A percentile compares a stretch with the other conserved stretches of the same genome.
These are phyloP conservation scores for Cucumis melo DNA, from an alignment of 306 rosid species.

Conservation along the genomic window DNA sequence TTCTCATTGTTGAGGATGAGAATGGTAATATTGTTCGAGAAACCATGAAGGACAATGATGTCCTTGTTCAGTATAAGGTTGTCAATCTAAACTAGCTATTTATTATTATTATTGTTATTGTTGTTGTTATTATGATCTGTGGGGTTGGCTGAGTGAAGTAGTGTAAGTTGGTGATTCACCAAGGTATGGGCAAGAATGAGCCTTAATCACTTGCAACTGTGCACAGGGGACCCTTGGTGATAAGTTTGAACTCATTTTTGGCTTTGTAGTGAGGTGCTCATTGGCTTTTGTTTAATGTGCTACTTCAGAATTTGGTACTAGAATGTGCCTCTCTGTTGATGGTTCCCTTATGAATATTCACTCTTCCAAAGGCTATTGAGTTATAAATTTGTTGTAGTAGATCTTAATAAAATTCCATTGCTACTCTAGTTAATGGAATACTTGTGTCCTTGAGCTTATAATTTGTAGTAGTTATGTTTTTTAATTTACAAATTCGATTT, in stretches of 20 bases:
- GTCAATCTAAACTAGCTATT: neutral
- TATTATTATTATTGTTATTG: too few relatives aligned
- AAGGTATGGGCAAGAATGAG: neutral
- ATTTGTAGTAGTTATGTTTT: neutral
- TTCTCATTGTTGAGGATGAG: constrained; percentile 95
- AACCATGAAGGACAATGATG: constrained; percentile 98
- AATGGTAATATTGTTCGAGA: constrained; percentile 98
- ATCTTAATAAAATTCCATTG: neutral
- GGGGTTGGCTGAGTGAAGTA: neutral
- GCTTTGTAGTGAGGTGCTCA: neutral
- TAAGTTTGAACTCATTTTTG: neutral
- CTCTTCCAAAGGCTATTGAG: too few relatives aligned
- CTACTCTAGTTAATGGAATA: neutral
- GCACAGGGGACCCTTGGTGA: neutral
- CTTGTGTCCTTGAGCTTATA: neutral
- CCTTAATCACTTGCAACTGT: neutral
- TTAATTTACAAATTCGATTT: neutral
- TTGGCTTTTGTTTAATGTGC: neutral
- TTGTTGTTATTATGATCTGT: neutral
- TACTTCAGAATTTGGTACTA: neutral
- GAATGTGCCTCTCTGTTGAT: neutral
- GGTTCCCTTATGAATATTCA: neutral
- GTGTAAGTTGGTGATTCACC: neutral
- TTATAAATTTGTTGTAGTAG: neutral
- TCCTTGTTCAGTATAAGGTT: constrained; percentile 97